These are phyloP conservation scores for Tripidium arundinaceum DNA, from an alignment of 202 grass and related monocot genomes.

Conservation along the genomic window DNA sequence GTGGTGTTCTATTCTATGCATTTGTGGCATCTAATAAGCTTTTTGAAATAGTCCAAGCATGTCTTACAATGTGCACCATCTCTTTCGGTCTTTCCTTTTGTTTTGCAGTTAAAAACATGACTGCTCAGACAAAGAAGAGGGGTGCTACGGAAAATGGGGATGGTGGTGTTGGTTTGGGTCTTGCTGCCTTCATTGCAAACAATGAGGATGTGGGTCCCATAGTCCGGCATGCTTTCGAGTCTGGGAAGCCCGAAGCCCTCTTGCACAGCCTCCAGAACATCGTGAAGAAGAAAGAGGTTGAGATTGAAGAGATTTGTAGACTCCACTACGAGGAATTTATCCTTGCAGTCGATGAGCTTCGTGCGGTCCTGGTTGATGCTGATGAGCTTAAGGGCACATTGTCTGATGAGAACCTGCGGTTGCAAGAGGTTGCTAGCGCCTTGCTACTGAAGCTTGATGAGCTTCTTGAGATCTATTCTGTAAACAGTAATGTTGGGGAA, in stretches of 20 bases:
- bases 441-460: constrained; percentile 59
- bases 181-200: constrained; percentile 56
- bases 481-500: constrained; percentile 54
- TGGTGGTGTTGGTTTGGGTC: constrained; percentile 29
- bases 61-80: background rate
- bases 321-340: constrained; percentile 87
- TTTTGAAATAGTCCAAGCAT: background rate
- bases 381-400: constrained; percentile 66
- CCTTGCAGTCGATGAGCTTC: constrained; percentile 67
- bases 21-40: background rate
- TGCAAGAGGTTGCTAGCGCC: constrained; percentile 56
- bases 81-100: background rate
- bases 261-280: constrained; percentile 49
- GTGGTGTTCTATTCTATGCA: background rate
- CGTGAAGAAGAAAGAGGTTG: constrained; percentile 63
- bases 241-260: constrained; percentile 64
- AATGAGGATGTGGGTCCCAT: constrained; percentile 64
- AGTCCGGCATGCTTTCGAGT: constrained; percentile 52
- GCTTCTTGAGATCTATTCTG: constrained; percentile 50
- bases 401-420: constrained; percentile 45
- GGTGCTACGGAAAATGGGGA: constrained; percentile 53
- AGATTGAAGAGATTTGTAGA: constrained; percentile 76
- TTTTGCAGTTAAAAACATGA: constrained; percentile 48
- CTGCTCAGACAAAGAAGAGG: constrained; percentile 57
- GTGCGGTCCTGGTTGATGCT: constrained; percentile 61